These are phyloP conservation scores for Cadophora luteo-olivacea DNA, from an alignment of 2,329 filamentous ascomycete species.

Conservation along the genomic window DNA sequence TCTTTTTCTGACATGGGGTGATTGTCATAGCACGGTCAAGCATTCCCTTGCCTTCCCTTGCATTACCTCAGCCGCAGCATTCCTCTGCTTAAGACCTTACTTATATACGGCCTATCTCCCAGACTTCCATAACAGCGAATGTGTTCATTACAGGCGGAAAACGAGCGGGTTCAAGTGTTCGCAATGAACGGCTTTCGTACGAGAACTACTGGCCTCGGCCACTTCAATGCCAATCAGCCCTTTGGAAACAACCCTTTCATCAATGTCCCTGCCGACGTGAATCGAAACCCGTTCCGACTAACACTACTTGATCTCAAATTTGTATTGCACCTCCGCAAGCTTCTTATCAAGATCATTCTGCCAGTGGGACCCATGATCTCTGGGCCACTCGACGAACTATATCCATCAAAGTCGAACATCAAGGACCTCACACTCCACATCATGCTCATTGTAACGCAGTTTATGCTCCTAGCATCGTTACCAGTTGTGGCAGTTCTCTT, in stretches of 20 bases:
- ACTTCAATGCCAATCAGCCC: conserved; percentile 27
- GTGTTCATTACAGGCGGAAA: too few relatives aligned
- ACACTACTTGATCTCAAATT: conserved; percentile 49
- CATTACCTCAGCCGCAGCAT: conserved; percentile 4
- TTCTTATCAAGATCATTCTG: conserved; percentile 63
- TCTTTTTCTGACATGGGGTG: neutral
- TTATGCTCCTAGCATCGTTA: conserved; percentile 63
- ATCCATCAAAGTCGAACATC: conserved; percentile 62
- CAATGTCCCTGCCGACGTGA: conserved; percentile 29
- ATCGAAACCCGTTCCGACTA: conserved; percentile 45
- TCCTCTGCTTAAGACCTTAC: neutral
- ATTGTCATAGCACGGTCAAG: neutral
- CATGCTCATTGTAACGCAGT: conserved; percentile 63
- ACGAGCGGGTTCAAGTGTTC: neutral
- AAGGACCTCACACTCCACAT: conserved; percentile 63
- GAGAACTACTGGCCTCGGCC: conserved; percentile 19
- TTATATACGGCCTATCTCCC: neutral
- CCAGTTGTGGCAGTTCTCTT: conserved; percentile 47
- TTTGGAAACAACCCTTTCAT: conserved; percentile 32
- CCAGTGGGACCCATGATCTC: conserved; percentile 61
- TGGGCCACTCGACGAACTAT: conserved; percentile 68
- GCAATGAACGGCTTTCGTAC: conserved; percentile 12
- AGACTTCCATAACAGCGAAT: too few relatives aligned
- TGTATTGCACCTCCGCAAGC: conserved; percentile 43
- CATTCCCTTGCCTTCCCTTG: conserved; percentile 5